A percentile compares a stretch with the other conserved stretches of the same genome.
Evolutionary conservation across 83 land plant genomes (phyloP).

Genomic region (Diphasiastrum complanatum): DNA sequence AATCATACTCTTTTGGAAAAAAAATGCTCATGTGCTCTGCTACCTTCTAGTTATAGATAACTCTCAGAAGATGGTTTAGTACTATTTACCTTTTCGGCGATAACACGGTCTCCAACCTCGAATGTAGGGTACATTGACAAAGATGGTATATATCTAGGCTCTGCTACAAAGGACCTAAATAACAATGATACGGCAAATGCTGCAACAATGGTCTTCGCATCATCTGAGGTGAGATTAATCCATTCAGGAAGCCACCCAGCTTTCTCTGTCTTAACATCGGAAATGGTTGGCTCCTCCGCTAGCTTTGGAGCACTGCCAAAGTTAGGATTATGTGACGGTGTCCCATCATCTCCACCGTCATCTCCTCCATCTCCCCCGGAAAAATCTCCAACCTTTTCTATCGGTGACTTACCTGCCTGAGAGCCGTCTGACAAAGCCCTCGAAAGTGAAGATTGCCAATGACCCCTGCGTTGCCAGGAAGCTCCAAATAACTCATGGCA

Average conservation of each 20-base stretch:
- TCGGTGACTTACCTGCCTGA: too few species aligned
- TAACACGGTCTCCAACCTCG: constrained; percentile 79
- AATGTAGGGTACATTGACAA: constrained; percentile 91
- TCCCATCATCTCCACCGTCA: too few species aligned
- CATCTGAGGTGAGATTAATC: constrained; percentile 53
- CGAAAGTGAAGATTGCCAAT: too few species aligned
- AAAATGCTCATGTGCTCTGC: not conserved
- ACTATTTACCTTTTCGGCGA: constrained; percentile 98
- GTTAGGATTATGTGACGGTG: too few species aligned
- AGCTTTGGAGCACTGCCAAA: too few species aligned
- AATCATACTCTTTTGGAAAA: not conserved
- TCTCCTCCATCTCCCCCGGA: too few species aligned
- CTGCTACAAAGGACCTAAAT: constrained; percentile 66
- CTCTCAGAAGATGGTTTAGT: not conserved
- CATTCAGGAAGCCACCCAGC: constrained; percentile 44
- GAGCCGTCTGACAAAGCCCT: too few species aligned
- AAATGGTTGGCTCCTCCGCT: too few species aligned
- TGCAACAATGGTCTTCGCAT: constrained; percentile 62
- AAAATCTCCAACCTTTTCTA: too few species aligned
- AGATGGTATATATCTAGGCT: constrained; percentile 80
- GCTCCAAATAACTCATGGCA: too few species aligned
- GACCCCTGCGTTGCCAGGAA: too few species aligned
- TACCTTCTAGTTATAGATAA: not conserved
- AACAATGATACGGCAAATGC: constrained; percentile 59
- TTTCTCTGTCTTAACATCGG: constrained; percentile 21